A percentile compares a stretch with the other conserved stretches of the same genome.
Conservation (phyloP, 768 basidiomycete species). For the Termitomyces heimii region DNA sequence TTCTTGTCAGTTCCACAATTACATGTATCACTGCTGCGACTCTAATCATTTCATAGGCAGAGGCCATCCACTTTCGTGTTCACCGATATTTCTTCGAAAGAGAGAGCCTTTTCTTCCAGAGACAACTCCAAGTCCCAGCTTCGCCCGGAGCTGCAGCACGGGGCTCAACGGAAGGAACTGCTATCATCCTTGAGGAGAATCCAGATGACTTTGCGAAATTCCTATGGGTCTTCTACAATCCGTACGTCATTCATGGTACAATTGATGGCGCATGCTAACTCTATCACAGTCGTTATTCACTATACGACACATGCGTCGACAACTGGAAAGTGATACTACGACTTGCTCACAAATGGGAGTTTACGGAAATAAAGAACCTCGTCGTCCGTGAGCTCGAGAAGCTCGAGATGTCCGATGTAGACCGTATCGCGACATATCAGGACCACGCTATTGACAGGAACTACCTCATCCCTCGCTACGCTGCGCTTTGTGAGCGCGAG, state of each 20-base stretch:
- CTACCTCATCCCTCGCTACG: slow-evolving; percentile 51
- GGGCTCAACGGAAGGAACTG: slow-evolving; percentile 32
- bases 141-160: slow-evolving; percentile 23
- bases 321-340: slow-evolving; percentile 56
- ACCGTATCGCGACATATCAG: slow-evolving; percentile 52
- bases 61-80: slow-evolving; percentile 44
- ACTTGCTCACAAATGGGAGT: slow-evolving; percentile 53
- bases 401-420: slow-evolving; percentile 38
- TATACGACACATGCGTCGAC: slow-evolving; percentile 42
- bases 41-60: slow-evolving; percentile 38
- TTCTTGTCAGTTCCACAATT: slow-evolving; percentile 35
- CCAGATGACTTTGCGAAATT: slow-evolving; percentile 37
- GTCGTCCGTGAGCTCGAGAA: slow-evolving; percentile 55
- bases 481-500: slow-evolving; percentile 43
- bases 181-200: slow-evolving; percentile 36
- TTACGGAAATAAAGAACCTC: slow-evolving; percentile 49
- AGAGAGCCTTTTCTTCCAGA: slow-evolving; percentile 42
- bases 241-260: slow-evolving; percentile 25
- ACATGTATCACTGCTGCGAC: slow-evolving; percentile 20
- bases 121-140: slow-evolving; percentile 25
- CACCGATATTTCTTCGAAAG: slow-evolving; percentile 50
- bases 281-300: slow-evolving; percentile 42
- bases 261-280: not conserved
- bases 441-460: slow-evolving; percentile 39
- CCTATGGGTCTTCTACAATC: slow-evolving; percentile 53